Conservation (phyloP, 129 eudicot genomes). For the Mikania micrantha region DNA sequence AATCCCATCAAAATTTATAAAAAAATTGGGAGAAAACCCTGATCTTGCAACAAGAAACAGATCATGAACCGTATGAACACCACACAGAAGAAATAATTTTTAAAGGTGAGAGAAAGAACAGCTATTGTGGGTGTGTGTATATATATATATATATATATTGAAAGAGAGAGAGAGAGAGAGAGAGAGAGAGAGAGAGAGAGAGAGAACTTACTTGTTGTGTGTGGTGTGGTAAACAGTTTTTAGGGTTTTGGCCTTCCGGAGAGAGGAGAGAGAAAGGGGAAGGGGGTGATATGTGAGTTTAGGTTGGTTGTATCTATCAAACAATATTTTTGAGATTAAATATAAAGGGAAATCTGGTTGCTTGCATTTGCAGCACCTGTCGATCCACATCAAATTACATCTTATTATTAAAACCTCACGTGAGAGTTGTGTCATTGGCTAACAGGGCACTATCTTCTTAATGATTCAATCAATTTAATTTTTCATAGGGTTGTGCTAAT, state of each 20-base stretch:
- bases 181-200: conserved; percentile 23
- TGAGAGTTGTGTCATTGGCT: too few species aligned
- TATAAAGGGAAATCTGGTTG: conserved; percentile 14
- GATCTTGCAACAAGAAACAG: neutral
- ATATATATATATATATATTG: neutral
- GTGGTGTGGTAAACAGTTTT: conserved; percentile 57
- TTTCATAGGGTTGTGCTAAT: too few species aligned
- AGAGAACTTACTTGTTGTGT: conserved; percentile 64
- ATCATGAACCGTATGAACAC: neutral
- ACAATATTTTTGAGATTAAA: neutral
- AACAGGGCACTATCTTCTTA: too few species aligned
- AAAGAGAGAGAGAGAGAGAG: too few species aligned
- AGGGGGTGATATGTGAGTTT: conserved; percentile 1
- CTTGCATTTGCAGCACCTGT: conserved; percentile 17
- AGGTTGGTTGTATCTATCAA: neutral
- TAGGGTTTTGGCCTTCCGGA: conserved; percentile 45
- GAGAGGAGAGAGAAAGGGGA: conserved; percentile 30
- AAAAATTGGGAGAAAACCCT: too few species aligned
- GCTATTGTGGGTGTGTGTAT: conserved; percentile 9
- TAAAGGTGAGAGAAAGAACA: conserved; percentile 7
- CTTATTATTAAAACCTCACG: too few species aligned
- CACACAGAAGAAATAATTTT: conserved; percentile 15
- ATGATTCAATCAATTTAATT: too few species aligned
- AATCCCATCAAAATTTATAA: too few species aligned
- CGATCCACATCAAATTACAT: too few species aligned